These are phyloP conservation scores for Cyclospora cayetanensis DNA, from an alignment of 169 alveolate genomes.

Conservation along the genomic window DNA sequence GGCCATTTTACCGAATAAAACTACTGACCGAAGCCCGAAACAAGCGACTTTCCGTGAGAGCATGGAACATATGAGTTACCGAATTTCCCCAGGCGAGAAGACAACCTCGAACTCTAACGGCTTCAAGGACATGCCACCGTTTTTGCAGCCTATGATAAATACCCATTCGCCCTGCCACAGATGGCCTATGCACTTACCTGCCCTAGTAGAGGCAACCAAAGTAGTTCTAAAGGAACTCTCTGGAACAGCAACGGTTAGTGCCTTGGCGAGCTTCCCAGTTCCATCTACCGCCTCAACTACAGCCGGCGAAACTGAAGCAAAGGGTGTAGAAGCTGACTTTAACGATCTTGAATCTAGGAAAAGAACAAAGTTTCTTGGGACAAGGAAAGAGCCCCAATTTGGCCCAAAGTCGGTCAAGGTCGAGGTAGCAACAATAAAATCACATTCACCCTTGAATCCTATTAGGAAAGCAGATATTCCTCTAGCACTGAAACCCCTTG, in stretches of 20 bases:
- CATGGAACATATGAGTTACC: neutral
- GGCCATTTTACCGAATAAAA: too few species aligned
- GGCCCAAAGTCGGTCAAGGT: too few species aligned
- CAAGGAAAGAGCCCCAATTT: too few species aligned
- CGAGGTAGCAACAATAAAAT: too few species aligned
- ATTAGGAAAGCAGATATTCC: too few species aligned
- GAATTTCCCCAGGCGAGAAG: neutral
- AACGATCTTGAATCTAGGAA: neutral
- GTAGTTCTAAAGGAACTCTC: neutral
- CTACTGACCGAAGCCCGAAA: neutral
- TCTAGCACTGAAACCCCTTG: too few species aligned
- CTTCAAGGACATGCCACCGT: conserved; percentile 17
- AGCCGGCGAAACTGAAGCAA: conserved; percentile 6
- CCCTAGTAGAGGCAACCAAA: neutral
- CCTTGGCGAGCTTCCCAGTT: neutral
- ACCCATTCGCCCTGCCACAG: neutral
- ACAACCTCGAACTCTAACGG: neutral
- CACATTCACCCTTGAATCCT: too few species aligned
- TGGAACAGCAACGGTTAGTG: neutral
- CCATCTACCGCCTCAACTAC: conserved; percentile 43
- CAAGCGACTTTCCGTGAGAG: neutral
- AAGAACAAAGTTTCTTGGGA: neutral
- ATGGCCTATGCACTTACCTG: neutral
- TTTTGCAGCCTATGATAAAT: neutral
- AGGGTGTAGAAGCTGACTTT: neutral